Base-by-base conservation (phyloP, 495 filamentous ascomycete genomes). In the Parathielavia hyrcaniae region DNA sequence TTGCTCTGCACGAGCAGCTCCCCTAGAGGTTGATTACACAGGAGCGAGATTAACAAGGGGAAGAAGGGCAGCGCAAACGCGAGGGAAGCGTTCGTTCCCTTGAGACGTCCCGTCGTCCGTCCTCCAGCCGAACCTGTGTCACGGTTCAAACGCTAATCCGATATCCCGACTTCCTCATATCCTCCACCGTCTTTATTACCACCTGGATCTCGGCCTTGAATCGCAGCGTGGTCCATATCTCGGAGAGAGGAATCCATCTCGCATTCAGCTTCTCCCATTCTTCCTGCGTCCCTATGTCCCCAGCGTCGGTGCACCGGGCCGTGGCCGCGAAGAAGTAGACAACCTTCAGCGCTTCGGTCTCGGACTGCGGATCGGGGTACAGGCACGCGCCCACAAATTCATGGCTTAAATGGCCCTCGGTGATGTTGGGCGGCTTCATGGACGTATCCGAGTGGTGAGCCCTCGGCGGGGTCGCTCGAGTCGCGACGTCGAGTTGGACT, bases 401-500 rank as follows among this genome's bases (percentile, higher is more conserved):
- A 39, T 50, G 65, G 48, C 67, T 71, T 8, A 17, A 40, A 19
- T 61, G 49, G 19, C 65, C 70, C 7, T 58, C 53, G 47, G 61
- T 69, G 17, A 71, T 58, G 26, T 67, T 48, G 6, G 66, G 62
- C 36, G 57, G 63, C 54, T 58, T 57, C 23, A 56, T 38, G 34
- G 44, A 46, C n/a, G 20, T 40, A 48, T 41, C 53, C 5, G 49
- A 8, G 4, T 39, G 35, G n/a, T 35, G 53, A 26, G 47, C 38
- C 40, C 35, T 55, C 20, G 68, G 59, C 20, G 52, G 50, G 13
- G 68, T 69, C 17, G 70, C 68, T 16, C 68, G 63, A n/a, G 70
- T 72, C 40, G 63, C 58, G 39, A 78, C 71, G 49, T 65, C 64
- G 52, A 77, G 68, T 40, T 60, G 59, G 41, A 77, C 53, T 2